A percentile compares a stretch with the other conserved stretches of the same genome.
Evolutionary conservation across 2,329 filamentous ascomycete species (phyloP).

Genomic region (Fusarium goolgardi): DNA sequence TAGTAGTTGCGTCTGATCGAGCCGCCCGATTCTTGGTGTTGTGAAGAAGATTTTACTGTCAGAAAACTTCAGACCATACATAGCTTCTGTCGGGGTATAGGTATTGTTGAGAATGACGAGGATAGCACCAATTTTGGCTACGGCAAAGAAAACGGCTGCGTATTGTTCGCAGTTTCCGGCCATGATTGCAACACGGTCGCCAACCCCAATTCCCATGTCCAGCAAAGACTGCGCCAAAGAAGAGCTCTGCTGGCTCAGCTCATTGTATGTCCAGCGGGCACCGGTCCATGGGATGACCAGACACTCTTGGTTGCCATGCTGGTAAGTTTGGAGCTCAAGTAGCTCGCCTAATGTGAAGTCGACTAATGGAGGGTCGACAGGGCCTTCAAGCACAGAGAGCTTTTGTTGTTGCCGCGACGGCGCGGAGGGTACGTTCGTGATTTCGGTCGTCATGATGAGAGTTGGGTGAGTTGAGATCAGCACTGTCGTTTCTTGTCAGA

Average conservation of each 20-base stretch:
- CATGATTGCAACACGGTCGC: conserved; percentile 80
- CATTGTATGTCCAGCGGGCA: conserved; percentile 77
- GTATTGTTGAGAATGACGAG: conserved; percentile 86
- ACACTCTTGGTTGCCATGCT: conserved; percentile 74
- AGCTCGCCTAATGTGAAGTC: conserved; percentile 79
- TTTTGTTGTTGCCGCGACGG: conserved; percentile 52
- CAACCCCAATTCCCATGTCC: conserved; percentile 72
- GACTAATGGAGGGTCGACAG: conserved; percentile 74
- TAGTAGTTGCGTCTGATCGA: conserved; percentile 72
- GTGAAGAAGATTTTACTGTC: conserved; percentile 80
- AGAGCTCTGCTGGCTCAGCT: conserved; percentile 71
- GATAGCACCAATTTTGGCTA: conserved; percentile 73
- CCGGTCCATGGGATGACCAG: conserved; percentile 81
- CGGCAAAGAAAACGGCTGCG: conserved; percentile 79
- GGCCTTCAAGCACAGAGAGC: conserved; percentile 73
- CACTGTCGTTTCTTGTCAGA: not conserved
- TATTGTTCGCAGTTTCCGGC: conserved; percentile 86
- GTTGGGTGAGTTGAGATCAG: conserved; percentile 5
- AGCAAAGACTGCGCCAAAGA: conserved; percentile 73
- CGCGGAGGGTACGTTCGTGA: conserved; percentile 46
- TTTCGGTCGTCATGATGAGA: conserved; percentile 48
- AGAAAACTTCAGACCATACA: conserved; percentile 77
- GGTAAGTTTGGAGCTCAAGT: conserved; percentile 75
- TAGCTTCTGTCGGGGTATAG: conserved; percentile 78
- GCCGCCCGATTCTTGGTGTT: conserved; percentile 73